Evolutionary conservation across 805 yeast genomes (phyloP).

Genomic region (Kodamaea hsintzibuensis): DNA sequence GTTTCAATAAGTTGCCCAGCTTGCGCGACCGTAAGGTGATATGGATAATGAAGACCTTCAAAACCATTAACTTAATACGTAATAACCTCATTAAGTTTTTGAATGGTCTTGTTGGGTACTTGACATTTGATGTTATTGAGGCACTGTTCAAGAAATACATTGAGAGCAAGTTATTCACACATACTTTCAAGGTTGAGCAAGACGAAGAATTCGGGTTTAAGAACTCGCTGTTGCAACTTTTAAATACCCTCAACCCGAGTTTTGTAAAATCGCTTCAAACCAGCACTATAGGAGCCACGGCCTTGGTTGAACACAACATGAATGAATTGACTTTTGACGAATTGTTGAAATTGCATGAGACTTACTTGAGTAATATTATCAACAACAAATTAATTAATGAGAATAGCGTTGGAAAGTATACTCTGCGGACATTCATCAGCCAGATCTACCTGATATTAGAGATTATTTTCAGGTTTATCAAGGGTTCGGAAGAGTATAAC

Average conservation of each 20-base stretch:
- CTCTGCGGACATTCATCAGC: constrained; percentile 30
- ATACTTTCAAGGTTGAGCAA: constrained; percentile 8
- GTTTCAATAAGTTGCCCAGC: constrained; percentile 41
- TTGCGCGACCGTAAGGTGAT: constrained; percentile 22
- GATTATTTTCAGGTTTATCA: constrained; percentile 31
- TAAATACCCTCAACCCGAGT: constrained; percentile 13
- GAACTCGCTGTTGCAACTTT: constrained; percentile 12
- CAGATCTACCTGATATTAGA: constrained; percentile 37
- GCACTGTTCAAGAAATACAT: constrained; percentile 30
- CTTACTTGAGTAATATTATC: constrained; percentile 23
- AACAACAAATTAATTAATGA: constrained; percentile 34
- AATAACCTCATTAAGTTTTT: constrained; percentile 44
- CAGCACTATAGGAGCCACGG: constrained; percentile 1
- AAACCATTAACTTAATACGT: constrained; percentile 38
- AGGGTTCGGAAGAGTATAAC: constrained; percentile 36
- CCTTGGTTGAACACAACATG: constrained; percentile 13
- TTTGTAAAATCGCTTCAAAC: constrained; percentile 11
- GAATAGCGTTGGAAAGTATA: constrained; percentile 27
- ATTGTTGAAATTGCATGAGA: constrained; percentile 37
- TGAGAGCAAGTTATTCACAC: constrained; percentile 23
- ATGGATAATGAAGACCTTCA: constrained; percentile 33
- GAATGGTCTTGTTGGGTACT: constrained; percentile 38
- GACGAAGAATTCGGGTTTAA: constrained; percentile 10
- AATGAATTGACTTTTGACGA: constrained; percentile 51
- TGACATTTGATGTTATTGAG: constrained; percentile 50